Evolutionary conservation across 78 protist genomes (phyloP).

Genomic region (Dictyostelium intermedium): DNA sequence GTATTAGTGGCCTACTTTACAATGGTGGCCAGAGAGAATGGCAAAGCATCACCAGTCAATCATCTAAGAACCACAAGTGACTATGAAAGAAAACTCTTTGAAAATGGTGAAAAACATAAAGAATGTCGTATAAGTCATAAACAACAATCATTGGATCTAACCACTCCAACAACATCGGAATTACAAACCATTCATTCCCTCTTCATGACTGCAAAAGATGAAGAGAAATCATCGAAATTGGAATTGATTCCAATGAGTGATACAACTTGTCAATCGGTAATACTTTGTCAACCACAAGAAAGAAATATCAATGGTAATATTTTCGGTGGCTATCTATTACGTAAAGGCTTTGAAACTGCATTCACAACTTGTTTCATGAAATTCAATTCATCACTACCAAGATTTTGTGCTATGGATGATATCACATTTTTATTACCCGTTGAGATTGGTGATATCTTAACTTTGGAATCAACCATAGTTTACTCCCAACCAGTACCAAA

Average conservation of each 20-base stretch:
- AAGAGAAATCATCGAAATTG: too few species aligned
- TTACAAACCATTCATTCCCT: constrained; percentile 52
- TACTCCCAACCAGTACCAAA: constrained; percentile 24
- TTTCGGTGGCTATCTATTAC: constrained; percentile 79
- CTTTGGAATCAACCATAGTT: constrained; percentile 67
- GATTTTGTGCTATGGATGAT: constrained; percentile 77
- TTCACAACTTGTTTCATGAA: constrained; percentile 47
- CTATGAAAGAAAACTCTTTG: constrained; percentile 23
- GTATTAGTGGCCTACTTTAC: constrained; percentile 74
- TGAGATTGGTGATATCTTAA: constrained; percentile 69
- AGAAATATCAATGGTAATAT: constrained; percentile 73
- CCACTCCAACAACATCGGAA: constrained; percentile 49
- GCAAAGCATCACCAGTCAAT: constrained; percentile 45
- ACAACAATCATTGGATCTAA: constrained; percentile 23
- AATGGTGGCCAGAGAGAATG: constrained; percentile 77
- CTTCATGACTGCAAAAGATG: constrained; percentile 23
- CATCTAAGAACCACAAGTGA: not conserved
- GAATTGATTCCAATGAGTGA: constrained; percentile 47
- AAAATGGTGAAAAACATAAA: constrained; percentile 57
- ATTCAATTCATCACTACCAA: constrained; percentile 43
- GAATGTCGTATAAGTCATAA: not conserved
- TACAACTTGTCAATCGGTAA: constrained; percentile 14
- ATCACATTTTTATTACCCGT: constrained; percentile 62
- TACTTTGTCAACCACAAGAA: constrained; percentile 82
- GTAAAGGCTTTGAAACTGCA: constrained; percentile 80